These are phyloP conservation scores for Candida silvicultrix DNA, from an alignment of 805 yeast species.

Conservation along the genomic window DNA sequence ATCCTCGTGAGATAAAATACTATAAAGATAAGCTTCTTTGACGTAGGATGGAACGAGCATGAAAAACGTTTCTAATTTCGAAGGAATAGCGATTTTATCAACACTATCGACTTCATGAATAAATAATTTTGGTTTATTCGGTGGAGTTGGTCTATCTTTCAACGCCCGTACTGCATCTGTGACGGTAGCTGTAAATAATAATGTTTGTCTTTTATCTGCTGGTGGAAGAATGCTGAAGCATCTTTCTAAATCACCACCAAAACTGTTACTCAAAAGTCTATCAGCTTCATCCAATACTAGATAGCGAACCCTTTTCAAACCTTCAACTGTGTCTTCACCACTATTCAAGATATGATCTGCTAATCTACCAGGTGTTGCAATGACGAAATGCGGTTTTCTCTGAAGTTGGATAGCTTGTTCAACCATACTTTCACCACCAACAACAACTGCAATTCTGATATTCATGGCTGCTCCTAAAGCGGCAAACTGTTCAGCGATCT, in stretches of 20 bases:
- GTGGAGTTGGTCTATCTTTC: slow-evolving; percentile 53
- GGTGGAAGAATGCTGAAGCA: slow-evolving; percentile 72
- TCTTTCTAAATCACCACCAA: slow-evolving; percentile 68
- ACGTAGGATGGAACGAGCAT: slow-evolving; percentile 81
- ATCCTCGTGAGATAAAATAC: slow-evolving; percentile 54
- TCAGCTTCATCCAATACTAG: slow-evolving; percentile 96
- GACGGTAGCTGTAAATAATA: slow-evolving; percentile 91
- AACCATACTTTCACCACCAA: slow-evolving; percentile 95
- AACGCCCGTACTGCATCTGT: slow-evolving; percentile 86
- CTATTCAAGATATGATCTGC: slow-evolving; percentile 87
- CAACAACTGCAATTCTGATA: slow-evolving; percentile 73
- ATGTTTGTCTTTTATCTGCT: slow-evolving; percentile 72
- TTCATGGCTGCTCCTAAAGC: slow-evolving; percentile 91
- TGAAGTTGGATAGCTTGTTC: slow-evolving; percentile 79
- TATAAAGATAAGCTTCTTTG: slow-evolving; percentile 81
- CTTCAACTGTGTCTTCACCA: slow-evolving; percentile 82
- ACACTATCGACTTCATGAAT: slow-evolving; percentile 70
- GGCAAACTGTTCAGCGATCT: slow-evolving; percentile 92
- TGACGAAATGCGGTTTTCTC: slow-evolving; percentile 83
- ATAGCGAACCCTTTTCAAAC: slow-evolving; percentile 70
- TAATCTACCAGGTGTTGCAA: slow-evolving; percentile 95
- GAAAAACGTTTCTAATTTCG: slow-evolving; percentile 58
- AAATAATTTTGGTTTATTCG: slow-evolving; percentile 49
- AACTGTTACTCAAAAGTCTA: slow-evolving; percentile 76
- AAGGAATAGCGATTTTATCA: slow-evolving; percentile 77